Base-by-base conservation (phyloP, 2,329 filamentous ascomycete species). In the Phyllosticta capitalensis region DNA sequence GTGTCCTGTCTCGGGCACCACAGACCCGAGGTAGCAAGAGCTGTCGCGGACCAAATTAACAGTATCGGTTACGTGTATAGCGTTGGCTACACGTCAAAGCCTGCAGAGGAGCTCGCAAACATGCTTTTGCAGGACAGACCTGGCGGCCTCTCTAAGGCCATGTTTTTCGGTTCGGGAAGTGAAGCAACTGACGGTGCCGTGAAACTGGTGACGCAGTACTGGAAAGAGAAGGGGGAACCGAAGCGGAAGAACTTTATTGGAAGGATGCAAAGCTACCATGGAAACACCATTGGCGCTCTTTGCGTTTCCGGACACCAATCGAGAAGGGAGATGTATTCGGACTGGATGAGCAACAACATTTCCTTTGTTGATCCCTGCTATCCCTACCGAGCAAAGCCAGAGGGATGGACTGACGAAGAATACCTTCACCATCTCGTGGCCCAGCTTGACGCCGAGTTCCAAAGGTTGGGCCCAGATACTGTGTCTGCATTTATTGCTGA, bases 401-500 rank as follows among this genome's bases (percentile, higher is more conserved):
- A 65, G 4, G 65, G 65, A 0, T 76, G 79, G 63, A 72, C 64
- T 0, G 74, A 78, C 14, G 70, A 69, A 1, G 66, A 69, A 4
- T 82, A 77, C 54, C 73, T 76, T 0, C 33, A 56, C 0, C 67
- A 75, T 0, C 68, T 83, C 0, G 71, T 75, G 0, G 63, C 67
- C 1, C 78, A 82, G 58, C 64, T 82, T 0, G 38, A 59, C 20
- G 52, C 21, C 5, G 56, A 59, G 10, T 59, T 59, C 9, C 67
- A 72, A 12, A 65, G 71, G 0, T 54, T 82, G 0, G 80, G 79
- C 0, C 75, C 80, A 0, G 67, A 76, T 1, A 80, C 65, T 0
- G 75, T 81, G 6, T 72, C 74, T 54, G 79, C 77, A 0, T 81
- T 82, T 59, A 66, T 81, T 1, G 78, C 77, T 0, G 80, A 83